These are phyloP conservation scores for Chaetomidium leptoderma DNA, from an alignment of 495 filamentous ascomycete species.

Conservation along the genomic window DNA sequence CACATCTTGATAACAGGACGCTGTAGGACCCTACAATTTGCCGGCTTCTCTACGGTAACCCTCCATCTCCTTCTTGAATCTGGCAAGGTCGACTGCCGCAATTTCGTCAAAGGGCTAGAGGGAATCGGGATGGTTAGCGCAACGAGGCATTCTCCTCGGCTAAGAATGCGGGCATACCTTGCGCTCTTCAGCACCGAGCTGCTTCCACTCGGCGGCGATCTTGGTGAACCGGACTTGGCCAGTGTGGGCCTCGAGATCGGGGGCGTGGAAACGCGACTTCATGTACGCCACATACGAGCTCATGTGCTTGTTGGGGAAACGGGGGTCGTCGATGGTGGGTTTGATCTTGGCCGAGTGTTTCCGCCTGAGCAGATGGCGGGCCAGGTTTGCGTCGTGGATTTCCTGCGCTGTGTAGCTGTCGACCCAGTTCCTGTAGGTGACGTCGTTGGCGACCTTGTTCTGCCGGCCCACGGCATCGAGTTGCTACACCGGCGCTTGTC, in stretches of 20 bases:
- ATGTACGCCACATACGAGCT: conserved; percentile 45
- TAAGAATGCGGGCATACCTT: conserved; percentile 29
- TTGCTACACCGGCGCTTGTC: conserved; percentile 21
- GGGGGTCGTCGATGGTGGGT: conserved; percentile 50
- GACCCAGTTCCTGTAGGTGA: conserved; percentile 56
- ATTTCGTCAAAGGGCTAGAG: conserved; percentile 29
- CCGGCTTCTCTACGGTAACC: not conserved
- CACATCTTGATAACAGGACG: not conserved
- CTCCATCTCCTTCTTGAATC: conserved; percentile 23
- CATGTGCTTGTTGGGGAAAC: conserved; percentile 48
- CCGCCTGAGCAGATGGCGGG: conserved; percentile 48
- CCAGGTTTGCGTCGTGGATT: conserved; percentile 60
- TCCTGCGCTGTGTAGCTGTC: conserved; percentile 50
- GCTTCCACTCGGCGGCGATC: conserved; percentile 53
- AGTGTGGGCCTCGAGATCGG: conserved; percentile 43
- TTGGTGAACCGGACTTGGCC: conserved; percentile 28
- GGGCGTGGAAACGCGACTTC: conserved; percentile 42
- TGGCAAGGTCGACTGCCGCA: conserved; percentile 9
- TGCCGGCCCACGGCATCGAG: conserved; percentile 46
- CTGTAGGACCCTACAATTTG: not conserved
- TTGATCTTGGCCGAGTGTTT: conserved; percentile 16
- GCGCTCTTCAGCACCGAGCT: conserved; percentile 48
- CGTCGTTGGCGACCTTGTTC: conserved; percentile 44
- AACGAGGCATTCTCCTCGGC: not conserved
- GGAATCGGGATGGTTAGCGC: conserved; percentile 18